phyloP scores from a whole-genome alignment of 2,329 filamentous ascomycete species.

The Aureobasidium melanogenum region DNA sequence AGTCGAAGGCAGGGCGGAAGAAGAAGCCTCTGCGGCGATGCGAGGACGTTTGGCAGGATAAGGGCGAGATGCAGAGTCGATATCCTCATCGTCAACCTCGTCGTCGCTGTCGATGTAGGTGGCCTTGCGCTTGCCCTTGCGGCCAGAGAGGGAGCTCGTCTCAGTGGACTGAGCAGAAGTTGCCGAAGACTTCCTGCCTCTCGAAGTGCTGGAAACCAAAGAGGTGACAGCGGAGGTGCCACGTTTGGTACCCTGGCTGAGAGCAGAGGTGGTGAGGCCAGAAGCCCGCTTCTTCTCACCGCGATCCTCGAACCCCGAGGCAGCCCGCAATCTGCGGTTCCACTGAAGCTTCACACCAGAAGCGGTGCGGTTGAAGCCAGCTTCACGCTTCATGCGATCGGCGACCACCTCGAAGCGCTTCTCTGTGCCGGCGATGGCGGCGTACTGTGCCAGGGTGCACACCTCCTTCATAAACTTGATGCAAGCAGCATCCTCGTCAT shows the following conservation, averaged over 20 bases:
- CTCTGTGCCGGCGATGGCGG: neutral
- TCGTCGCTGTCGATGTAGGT: neutral
- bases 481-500: conserved; percentile 10
- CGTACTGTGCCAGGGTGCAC: neutral
- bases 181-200: neutral
- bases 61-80: neutral
- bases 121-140: neutral
- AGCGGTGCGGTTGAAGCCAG: conserved; percentile 3
- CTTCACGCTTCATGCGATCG: neutral
- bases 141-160: neutral
- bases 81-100: neutral
- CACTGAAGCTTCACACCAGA: conserved; percentile 13
- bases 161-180: neutral
- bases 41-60: neutral
- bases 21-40: neutral
- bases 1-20: neutral
- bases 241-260: neutral
- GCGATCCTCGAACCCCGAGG: conserved; percentile 6
- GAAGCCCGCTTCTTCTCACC: conserved; percentile 5
- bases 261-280: conserved; percentile 3
- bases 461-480: conserved; percentile 4
- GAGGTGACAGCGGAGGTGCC: neutral
- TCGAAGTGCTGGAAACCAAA: neutral
- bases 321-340: conserved; percentile 11
- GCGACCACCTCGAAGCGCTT: conserved; percentile 4